Percentiles rank a stretch among this genome's conserved stretches.
phyloP scores from a whole-genome alignment of 2,329 filamentous ascomycete genomes.

The Akanthomyces lecanii region DNA sequence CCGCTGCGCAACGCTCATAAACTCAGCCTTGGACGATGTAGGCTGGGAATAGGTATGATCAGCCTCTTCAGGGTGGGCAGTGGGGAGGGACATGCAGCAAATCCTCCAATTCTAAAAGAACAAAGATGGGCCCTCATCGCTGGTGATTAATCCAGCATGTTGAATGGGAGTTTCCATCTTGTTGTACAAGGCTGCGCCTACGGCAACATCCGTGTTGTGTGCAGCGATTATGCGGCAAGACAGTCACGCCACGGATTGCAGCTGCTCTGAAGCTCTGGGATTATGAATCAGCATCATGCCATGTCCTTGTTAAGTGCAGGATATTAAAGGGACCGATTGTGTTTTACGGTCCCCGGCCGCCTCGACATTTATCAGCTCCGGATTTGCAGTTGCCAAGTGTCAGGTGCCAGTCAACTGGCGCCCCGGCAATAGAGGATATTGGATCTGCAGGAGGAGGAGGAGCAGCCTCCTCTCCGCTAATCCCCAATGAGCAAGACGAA shows the following conservation, averaged over 20 bases:
- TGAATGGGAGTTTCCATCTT: no score
- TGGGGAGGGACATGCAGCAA: neutral
- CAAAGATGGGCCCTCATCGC: no score
- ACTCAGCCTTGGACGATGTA: neutral
- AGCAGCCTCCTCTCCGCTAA: neutral
- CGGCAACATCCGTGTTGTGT: no score
- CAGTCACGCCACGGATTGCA: neutral
- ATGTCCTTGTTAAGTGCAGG: neutral
- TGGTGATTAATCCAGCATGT: no score
- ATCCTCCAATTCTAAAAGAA: no score
- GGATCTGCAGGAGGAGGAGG: neutral
- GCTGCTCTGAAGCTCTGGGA: no score
- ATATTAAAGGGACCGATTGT: neutral
- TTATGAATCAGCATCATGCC: no score
- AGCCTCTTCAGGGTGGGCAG: neutral
- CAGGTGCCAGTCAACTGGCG: neutral
- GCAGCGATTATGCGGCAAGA: no score
- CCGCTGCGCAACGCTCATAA: neutral
- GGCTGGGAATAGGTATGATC: neutral
- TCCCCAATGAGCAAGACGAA: neutral
- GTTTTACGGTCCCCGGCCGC: neutral
- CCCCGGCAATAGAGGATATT: neutral
- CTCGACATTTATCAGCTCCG: neutral
- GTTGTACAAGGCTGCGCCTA: no score
- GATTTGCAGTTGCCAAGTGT: no score